These are phyloP conservation scores for Schizosaccharomyces versatilis DNA, from an alignment of 1,139 yeast species.

Conservation along the genomic window DNA sequence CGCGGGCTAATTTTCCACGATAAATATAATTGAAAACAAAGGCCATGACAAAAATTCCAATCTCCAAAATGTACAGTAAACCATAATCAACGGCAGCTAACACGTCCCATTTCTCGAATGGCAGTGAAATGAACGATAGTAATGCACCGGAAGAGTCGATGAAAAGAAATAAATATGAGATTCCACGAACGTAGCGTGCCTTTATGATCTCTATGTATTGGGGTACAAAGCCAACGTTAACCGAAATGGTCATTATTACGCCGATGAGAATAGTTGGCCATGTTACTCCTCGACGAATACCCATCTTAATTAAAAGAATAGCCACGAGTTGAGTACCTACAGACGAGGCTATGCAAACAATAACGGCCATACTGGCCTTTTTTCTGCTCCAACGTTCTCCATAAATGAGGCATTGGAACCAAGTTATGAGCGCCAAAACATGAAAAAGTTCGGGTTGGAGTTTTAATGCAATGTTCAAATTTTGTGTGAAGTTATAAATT, in stretches of 20 bases:
- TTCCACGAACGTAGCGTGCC: slow-evolving; percentile 66
- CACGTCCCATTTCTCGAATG: slow-evolving; percentile 28
- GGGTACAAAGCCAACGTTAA: slow-evolving; percentile 63
- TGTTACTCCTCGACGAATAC: slow-evolving; percentile 21
- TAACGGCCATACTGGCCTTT: slow-evolving; percentile 24
- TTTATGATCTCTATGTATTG: slow-evolving; percentile 71
- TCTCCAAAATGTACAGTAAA: slow-evolving; percentile 47
- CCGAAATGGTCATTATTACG: slow-evolving; percentile 47
- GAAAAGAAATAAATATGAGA: slow-evolving; percentile 58
- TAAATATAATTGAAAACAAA: slow-evolving; percentile 5
- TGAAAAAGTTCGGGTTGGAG: slow-evolving; percentile 76
- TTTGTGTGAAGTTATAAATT: slow-evolving; percentile 51
- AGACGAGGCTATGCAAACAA: slow-evolving; percentile 24
- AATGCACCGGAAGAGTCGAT: slow-evolving; percentile 69
- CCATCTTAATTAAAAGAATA: slow-evolving; percentile 34
- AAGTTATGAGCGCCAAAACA: slow-evolving; percentile 42
- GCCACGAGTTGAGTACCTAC: slow-evolving; percentile 50
- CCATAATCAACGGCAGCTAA: slow-evolving; percentile 60
- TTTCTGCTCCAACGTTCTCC: slow-evolving; percentile 8
- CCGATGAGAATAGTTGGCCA: slow-evolving; percentile 77
- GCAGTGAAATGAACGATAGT: slow-evolving; percentile 40
- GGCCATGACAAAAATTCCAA: slow-evolving; percentile 56
- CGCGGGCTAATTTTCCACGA: too few relatives aligned
- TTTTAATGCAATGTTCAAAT: slow-evolving; percentile 53
- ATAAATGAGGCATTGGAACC: slow-evolving; percentile 56